phyloP scores from a whole-genome alignment of 1,284 basidiomycete genomes.

The Trichosporon coremiiforme region DNA sequence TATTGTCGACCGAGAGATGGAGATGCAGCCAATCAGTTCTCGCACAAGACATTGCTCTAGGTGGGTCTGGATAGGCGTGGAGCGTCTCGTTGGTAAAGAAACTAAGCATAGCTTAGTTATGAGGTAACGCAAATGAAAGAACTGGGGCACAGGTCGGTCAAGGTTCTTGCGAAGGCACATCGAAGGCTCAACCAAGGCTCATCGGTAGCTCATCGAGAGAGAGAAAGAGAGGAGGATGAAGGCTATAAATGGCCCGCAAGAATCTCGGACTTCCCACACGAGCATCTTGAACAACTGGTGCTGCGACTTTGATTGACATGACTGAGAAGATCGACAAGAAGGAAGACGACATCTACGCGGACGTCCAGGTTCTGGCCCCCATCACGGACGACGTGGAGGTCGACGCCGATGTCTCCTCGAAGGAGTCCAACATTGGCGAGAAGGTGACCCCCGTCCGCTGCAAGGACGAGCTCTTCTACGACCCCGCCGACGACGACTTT shows the following conservation, averaged over 20 bases:
- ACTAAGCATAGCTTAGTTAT: neutral
- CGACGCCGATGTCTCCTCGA: conserved; percentile 2
- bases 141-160: neutral
- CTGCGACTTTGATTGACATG: neutral
- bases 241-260: neutral
- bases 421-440: neutral
- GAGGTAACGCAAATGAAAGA: neutral
- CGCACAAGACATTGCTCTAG: neutral
- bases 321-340: neutral
- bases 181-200: no score
- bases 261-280: neutral
- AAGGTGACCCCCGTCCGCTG: neutral
- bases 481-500: conserved; percentile 2
- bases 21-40: neutral
- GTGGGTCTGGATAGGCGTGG: neutral
- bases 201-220: no score
- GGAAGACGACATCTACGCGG: neutral
- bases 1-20: neutral
- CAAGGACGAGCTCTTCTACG: neutral
- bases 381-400: neutral
- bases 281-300: neutral
- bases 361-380: neutral
- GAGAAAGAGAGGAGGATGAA: no score
- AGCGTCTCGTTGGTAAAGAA: neutral
- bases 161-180: no score